Evolutionary conservation across 805 yeast genomes (phyloP).

Genomic region (Ogataea minuta): DNA sequence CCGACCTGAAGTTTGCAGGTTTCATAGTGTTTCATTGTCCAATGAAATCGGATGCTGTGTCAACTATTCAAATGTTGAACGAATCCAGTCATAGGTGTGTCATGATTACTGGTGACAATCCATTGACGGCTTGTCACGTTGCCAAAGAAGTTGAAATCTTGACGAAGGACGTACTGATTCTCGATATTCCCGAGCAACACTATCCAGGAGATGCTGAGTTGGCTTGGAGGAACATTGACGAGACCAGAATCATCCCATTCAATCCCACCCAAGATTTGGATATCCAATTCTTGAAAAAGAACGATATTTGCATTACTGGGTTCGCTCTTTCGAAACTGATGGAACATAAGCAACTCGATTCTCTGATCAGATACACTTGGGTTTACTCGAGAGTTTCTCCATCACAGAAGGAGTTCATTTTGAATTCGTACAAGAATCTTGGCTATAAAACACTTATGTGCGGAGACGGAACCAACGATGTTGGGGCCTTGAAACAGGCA

Average conservation of each 20-base stretch:
- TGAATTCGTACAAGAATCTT: slow-evolving; percentile 76
- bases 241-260: slow-evolving; percentile 66
- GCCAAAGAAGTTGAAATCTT: slow-evolving; percentile 91
- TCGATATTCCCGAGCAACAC: slow-evolving; percentile 79
- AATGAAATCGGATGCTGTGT: slow-evolving; percentile 88
- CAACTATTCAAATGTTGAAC: slow-evolving; percentile 85
- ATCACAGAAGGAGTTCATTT: slow-evolving; percentile 86
- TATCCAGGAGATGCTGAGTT: slow-evolving; percentile 54
- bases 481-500: slow-evolving; percentile 98
- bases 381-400: slow-evolving; percentile 98
- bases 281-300: slow-evolving; percentile 52
- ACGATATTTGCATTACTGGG: slow-evolving; percentile 92
- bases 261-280: slow-evolving; percentile 58
- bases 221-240: slow-evolving; percentile 84
- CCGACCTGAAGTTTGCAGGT: slow-evolving; percentile 76
- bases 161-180: slow-evolving; percentile 76
- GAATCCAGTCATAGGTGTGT: slow-evolving; percentile 93
- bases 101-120: slow-evolving; percentile 99
- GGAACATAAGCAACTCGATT: slow-evolving; percentile 66
- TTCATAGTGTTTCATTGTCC: slow-evolving; percentile 98
- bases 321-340: slow-evolving; percentile 71
- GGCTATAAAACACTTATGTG: slow-evolving; percentile 97
- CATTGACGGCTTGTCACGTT: slow-evolving; percentile 96
- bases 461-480: slow-evolving; percentile 99
- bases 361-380: slow-evolving; percentile 87